phyloP scores from a whole-genome alignment of 441 rosid species.

The Populus hybrid region DNA sequence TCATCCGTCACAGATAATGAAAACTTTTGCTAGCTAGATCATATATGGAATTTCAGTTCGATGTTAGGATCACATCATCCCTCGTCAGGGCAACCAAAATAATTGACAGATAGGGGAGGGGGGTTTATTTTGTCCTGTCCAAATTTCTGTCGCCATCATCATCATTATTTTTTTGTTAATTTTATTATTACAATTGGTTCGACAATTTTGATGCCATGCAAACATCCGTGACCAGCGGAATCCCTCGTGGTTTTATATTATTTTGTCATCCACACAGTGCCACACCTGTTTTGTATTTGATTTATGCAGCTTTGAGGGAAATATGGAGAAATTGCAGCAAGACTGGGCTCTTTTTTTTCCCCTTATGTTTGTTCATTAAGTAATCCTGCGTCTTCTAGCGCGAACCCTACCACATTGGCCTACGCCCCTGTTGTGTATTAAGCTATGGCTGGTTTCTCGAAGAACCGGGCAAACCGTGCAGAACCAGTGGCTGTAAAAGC shows the following conservation, averaged over 20 bases:
- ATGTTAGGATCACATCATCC: constrained; percentile 7
- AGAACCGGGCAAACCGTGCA: not conserved
- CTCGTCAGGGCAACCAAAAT: constrained; percentile 22
- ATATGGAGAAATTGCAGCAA: too few relatives aligned
- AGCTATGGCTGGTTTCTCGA: too few relatives aligned
- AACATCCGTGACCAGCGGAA: too few relatives aligned
- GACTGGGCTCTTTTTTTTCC: too few relatives aligned
- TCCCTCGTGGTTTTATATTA: not conserved
- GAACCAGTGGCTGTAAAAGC: not conserved
- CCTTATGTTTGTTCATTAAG: too few relatives aligned
- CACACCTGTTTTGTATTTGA: not conserved
- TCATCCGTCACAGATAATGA: constrained; percentile 19
- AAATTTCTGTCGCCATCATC: not conserved
- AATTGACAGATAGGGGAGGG: constrained; percentile 21
- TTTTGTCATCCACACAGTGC: too few relatives aligned
- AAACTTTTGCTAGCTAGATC: constrained; percentile 22
- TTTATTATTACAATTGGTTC: too few relatives aligned
- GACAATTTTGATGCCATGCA: not conserved
- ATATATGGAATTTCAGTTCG: constrained; percentile 10
- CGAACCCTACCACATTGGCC: not conserved
- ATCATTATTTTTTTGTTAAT: too few relatives aligned
- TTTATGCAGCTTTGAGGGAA: not conserved
- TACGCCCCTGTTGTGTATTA: not conserved
- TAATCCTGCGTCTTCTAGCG: not conserved
- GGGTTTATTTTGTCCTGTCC: constrained; percentile 14